phyloP scores from a whole-genome alignment of 441 rosid genomes.

The Hura crepitans region DNA sequence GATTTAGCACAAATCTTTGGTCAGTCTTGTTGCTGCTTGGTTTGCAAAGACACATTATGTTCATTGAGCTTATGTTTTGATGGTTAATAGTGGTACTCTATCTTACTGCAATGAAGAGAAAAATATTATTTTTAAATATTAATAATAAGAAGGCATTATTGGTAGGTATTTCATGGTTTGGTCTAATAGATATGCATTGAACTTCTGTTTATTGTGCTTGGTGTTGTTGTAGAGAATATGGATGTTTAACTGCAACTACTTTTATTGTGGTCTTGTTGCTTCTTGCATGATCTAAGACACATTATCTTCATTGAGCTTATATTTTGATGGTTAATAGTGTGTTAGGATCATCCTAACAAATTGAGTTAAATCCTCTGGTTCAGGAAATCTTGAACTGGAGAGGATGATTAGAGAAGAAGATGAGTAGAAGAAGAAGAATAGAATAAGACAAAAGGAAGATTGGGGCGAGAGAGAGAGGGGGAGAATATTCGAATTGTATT shows the following conservation, averaged over 20 bases:
- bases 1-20: not conserved
- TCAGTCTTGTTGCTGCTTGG: slow-evolving; percentile 2
- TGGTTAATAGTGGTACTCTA: not conserved
- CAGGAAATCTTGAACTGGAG: too few relatives aligned
- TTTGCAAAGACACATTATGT: not conserved
- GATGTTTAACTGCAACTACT: not conserved
- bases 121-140: not conserved
- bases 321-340: too few relatives aligned
- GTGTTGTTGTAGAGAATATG: not conserved
- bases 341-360: too few relatives aligned
- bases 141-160: not conserved
- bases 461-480: too few relatives aligned
- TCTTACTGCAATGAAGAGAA: not conserved
- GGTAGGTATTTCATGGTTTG: not conserved
- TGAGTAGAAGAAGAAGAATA: too few relatives aligned
- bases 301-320: too few relatives aligned
- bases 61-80: not conserved
- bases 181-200: not conserved
- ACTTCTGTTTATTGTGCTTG: not conserved
- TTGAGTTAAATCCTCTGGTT: too few relatives aligned
- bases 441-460: too few relatives aligned
- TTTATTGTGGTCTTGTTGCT: too few relatives aligned
- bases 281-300: too few relatives aligned
- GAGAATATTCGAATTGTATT: too few relatives aligned
- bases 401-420: too few relatives aligned